Conservation (phyloP, 805 yeast species). For the Ogataea naganishii region DNA sequence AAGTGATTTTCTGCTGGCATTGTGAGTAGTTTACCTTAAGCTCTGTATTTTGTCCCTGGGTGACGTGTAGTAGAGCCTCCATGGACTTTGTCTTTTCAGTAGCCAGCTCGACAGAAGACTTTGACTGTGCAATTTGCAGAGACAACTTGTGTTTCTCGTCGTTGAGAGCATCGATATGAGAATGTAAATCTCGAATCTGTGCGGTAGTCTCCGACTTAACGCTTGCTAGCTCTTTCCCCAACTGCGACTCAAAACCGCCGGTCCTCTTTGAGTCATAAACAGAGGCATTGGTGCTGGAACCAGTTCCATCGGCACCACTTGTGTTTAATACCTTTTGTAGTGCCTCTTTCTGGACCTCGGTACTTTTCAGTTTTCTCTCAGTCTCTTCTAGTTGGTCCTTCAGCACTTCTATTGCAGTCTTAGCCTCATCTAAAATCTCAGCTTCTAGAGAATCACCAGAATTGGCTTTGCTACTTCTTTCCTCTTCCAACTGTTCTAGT, state of each 20-base stretch:
- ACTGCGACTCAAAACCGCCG: slow-evolving; percentile 16
- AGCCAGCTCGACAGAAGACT: slow-evolving; percentile 43
- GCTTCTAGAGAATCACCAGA: slow-evolving; percentile 36
- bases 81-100: slow-evolving; percentile 40
- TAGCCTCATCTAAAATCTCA: slow-evolving; percentile 51
- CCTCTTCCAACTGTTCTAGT: slow-evolving; percentile 54
- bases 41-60: slow-evolving; percentile 37
- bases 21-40: slow-evolving; percentile 28
- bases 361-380: slow-evolving; percentile 42
- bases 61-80: slow-evolving; percentile 28
- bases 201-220: slow-evolving; percentile 30
- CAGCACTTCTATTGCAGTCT: slow-evolving; percentile 55
- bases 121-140: slow-evolving; percentile 42
- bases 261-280: slow-evolving; percentile 15
- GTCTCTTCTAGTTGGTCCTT: slow-evolving; percentile 48
- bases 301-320: slow-evolving; percentile 6
- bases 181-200: slow-evolving; percentile 40
- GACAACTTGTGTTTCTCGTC: slow-evolving; percentile 37
- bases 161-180: slow-evolving; percentile 30
- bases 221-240: slow-evolving; percentile 29
- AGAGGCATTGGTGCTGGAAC: slow-evolving; percentile 3
- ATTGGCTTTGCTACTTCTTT: slow-evolving; percentile 23
- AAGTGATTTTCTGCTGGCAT: slow-evolving; percentile 32
- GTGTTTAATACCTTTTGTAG: slow-evolving; percentile 30
- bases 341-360: slow-evolving; percentile 63